Percentiles rank a stretch among this genome's conserved stretches.
Conservation (phyloP, 2,329 filamentous ascomycete species). For the Grosmannia clavigera region DNA sequence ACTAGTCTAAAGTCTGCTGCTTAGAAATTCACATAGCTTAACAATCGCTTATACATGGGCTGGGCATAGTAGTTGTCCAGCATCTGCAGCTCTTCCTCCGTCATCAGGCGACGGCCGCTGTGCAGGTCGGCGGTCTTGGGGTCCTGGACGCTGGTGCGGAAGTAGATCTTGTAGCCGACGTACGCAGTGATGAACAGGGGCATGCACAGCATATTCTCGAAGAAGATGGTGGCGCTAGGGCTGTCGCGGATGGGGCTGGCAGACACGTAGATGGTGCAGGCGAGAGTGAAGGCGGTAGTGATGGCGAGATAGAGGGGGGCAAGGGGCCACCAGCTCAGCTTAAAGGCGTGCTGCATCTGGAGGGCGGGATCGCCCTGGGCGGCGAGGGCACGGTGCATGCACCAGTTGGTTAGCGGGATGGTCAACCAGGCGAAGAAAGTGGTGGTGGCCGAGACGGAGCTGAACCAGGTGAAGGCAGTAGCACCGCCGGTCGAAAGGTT, state of each 20-base stretch:
- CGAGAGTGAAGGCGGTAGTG: slow-evolving; percentile 6
- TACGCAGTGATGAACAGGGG: slow-evolving; percentile 6
- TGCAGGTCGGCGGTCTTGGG: slow-evolving; percentile 6
- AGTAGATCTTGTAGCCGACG: slow-evolving; percentile 8
- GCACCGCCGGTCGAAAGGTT: slow-evolving; percentile 7
- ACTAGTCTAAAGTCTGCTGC: background rate
- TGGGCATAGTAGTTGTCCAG: slow-evolving; percentile 8
- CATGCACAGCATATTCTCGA: slow-evolving; percentile 9
- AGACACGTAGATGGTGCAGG: slow-evolving; percentile 6
- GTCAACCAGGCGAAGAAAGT: slow-evolving; percentile 10
- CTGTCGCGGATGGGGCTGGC: slow-evolving; percentile 6
- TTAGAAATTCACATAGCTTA: slow-evolving; percentile 7
- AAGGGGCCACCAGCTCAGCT: slow-evolving; percentile 5
- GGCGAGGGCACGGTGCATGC: slow-evolving; percentile 7
- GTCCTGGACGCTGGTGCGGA: slow-evolving; percentile 7
- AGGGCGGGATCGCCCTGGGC: slow-evolving; percentile 8
- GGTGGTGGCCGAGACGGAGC: slow-evolving; percentile 8
- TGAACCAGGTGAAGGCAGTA: slow-evolving; percentile 8
- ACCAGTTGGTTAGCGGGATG: slow-evolving; percentile 9
- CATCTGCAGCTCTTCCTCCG: slow-evolving; percentile 4
- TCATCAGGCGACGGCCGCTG: slow-evolving; percentile 7
- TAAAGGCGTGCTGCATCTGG: slow-evolving; percentile 4
- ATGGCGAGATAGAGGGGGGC: slow-evolving; percentile 4
- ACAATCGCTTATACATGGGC: slow-evolving; percentile 3
- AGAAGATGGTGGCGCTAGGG: slow-evolving; percentile 5